These are phyloP conservation scores for Gamsiella multidivaricata DNA, from an alignment of 192 early-diverging fungal species.

Conservation along the genomic window DNA sequence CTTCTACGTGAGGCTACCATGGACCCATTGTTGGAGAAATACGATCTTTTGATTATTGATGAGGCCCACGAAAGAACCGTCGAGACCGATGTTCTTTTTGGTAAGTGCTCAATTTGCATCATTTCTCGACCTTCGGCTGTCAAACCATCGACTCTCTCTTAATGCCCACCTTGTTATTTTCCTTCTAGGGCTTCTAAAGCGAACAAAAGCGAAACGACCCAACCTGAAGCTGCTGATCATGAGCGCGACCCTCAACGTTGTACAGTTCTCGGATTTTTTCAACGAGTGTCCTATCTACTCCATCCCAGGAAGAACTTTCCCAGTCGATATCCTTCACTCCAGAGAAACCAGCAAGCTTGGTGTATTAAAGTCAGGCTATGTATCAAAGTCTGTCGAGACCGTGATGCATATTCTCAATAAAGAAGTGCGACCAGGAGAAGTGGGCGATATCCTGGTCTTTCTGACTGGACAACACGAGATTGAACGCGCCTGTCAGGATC, in stretches of 20 bases:
- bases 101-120: slow-evolving; percentile 27
- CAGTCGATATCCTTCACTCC: slow-evolving; percentile 62
- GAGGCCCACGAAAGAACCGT: slow-evolving; percentile 97
- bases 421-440: slow-evolving; percentile 64
- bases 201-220: slow-evolving; percentile 76
- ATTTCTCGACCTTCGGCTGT: too few species aligned
- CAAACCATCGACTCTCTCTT: too few species aligned
- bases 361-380: slow-evolving; percentile 74
- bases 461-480: slow-evolving; percentile 97
- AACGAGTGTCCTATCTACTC: slow-evolving; percentile 79
- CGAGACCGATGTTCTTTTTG: slow-evolving; percentile 95
- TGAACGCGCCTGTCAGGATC: slow-evolving; percentile 77
- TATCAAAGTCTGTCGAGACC: slow-evolving; percentile 79
- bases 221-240: slow-evolving; percentile 89
- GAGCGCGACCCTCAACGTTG: slow-evolving; percentile 84
- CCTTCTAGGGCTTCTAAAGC: slow-evolving; percentile 71
- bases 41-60: slow-evolving; percentile 94
- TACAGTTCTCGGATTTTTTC: slow-evolving; percentile 87
- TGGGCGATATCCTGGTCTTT: slow-evolving; percentile 95
- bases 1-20: slow-evolving; percentile 89
- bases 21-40: slow-evolving; percentile 84
- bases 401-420: slow-evolving; percentile 79
- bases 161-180: neutral
- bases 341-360: slow-evolving; percentile 65
- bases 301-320: slow-evolving; percentile 78